Evolutionary conservation across 352 stramenopile genomes (phyloP), one percentile per base, ranked within the genome.

Genomic region (Phytophthora sojae): DNA sequence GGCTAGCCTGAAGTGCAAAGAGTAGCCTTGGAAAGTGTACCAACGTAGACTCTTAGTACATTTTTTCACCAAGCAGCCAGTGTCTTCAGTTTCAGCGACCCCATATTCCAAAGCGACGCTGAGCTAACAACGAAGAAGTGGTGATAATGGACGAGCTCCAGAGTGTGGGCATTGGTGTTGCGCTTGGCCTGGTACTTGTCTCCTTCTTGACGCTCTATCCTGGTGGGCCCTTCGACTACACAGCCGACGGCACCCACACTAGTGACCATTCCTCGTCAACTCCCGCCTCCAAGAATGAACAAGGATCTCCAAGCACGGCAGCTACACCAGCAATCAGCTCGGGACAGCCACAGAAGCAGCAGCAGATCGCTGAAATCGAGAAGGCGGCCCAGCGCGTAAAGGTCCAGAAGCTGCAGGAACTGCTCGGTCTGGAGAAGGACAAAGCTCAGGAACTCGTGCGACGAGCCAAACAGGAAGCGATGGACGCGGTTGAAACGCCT

Each of bases 151-250:
- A 89, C 29, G 77, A 79, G n/a, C 30, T 86, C 17, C 57, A 78
- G 71, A 83, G 76, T 61, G 32, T 92, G 11, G 73, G 45, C 0
- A 14, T 88, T 4, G 86, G 84, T 1, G 19, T 85, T 2, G 68
- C 71, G 12, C 29, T 90, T 1, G 85, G 84, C 0, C n/a, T 87
- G 21, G 35, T 85, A 6, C 9, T 92, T 19, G 67, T 92, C 19
- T 68, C 62, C 17, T 30, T 83, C 3, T 67, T 94, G 3, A 73
- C 55, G 4, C 35, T 76, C 7, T 91, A 88, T 60, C 86, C 84
- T 21, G 86, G 84, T 1, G 69, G 92, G 55, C 80, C 86, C 14
- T 91, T 91, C 59, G 77, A 91, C 61, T 92, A 84, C 58, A 74
- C 37, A 19, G 61, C 26, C 12, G 52, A 64, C 21, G 47, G 14